Evolutionary conservation across 108 stramenopile genomes (phyloP), one percentile per base, ranked within the genome.

Genomic region (Seminavis robusta): DNA sequence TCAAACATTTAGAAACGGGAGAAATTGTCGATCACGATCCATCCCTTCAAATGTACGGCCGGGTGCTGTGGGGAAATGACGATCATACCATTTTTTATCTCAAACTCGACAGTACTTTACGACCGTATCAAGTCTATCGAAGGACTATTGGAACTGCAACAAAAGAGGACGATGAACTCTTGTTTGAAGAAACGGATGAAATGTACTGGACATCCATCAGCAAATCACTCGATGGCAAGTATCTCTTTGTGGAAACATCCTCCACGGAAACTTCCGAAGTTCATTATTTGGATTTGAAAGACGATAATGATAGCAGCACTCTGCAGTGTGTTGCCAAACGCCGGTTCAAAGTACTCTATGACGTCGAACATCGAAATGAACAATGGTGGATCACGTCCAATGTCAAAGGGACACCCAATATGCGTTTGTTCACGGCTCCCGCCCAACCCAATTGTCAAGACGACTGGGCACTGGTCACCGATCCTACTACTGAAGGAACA

Each of bases 181-280:
- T 97, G 10, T 84, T 76, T 52, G 78, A 87, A 54, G 71, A 73
- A 34, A 11, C 19, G 5, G 94, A 87, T 44, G 71, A 52, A 34
- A 49, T 66, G 37, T 87, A 54, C 61, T 81, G 71, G 59, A 44
- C 76, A 29, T 57, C 79, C 31, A 69, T 81, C 37, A 27, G 37
- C 23, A 78, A 81, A 37, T 71, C 77, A 5, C 61, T 70, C 24
- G 81, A 87, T 48, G 59, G 57, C 17, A 74, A 67, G 37, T 83
- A 76, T 49, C 46, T 87, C 6, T 33, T 81, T 20, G 59, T 79
- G n/a, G 64, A 59, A 30, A 33, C 59, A 37, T 62, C 47, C 10
- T 81, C 83, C 43, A 86, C 79, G 56, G 93, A 94, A 43, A 83
- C 95, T 2, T 63, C 75, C 24, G 95, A 98, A 69, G 60, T 84